Conservation (phyloP, 352 stramenopile species). For the Phytophthora podocarpi region DNA sequence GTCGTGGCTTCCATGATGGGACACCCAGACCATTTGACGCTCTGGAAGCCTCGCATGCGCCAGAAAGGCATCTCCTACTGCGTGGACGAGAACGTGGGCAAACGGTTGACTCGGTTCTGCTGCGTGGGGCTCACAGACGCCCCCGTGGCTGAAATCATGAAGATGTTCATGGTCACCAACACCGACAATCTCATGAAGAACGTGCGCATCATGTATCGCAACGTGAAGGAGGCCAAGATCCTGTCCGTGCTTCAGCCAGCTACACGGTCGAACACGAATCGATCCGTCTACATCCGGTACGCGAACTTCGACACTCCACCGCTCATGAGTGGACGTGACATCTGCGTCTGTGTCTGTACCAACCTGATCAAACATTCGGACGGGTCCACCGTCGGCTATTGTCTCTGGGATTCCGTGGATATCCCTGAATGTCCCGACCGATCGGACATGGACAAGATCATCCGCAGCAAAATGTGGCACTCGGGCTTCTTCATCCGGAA, state of each 20-base stretch:
- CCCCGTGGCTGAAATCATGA: conserved; percentile 46
- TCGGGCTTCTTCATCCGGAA: conserved; percentile 57
- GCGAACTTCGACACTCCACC: conserved; percentile 43
- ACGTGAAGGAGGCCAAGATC: conserved; percentile 53
- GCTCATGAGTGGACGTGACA: conserved; percentile 44
- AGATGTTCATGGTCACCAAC: conserved; percentile 49
- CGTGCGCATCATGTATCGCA: conserved; percentile 53
- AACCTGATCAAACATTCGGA: conserved; percentile 25
- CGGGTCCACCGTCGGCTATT: conserved; percentile 59
- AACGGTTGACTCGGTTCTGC: conserved; percentile 51
- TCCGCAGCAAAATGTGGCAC: conserved; percentile 43
- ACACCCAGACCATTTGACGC: conserved; percentile 10
- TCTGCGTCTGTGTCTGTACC: conserved; percentile 41
- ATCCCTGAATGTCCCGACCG: conserved; percentile 38
- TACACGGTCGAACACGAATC: conserved; percentile 28
- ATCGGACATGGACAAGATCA: conserved; percentile 33
- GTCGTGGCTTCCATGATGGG: conserved; percentile 37
- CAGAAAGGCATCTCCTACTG: conserved; percentile 54
- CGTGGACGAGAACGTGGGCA: conserved; percentile 47
- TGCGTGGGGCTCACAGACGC: conserved; percentile 50
- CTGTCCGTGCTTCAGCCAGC: conserved; percentile 42
- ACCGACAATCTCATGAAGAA: conserved; percentile 53
- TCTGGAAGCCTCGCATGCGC: conserved; percentile 38
- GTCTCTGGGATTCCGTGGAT: conserved; percentile 62
- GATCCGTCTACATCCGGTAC: conserved; percentile 43